Conservation (phyloP, 192 early-diverging fungal genomes). For the Oehlia diaphana region DNA sequence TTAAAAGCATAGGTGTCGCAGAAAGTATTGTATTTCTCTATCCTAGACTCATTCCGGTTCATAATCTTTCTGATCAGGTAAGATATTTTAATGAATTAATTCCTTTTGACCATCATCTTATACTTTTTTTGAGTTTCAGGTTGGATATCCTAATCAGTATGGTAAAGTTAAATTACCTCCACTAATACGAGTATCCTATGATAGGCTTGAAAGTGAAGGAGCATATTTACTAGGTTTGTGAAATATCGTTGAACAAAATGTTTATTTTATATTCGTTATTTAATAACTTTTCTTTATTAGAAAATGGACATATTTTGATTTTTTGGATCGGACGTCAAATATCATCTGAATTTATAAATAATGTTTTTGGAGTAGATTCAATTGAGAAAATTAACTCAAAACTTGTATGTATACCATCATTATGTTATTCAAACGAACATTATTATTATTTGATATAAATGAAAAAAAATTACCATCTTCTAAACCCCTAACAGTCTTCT, state of each 20-base stretch:
- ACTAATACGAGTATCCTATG: slow-evolving; percentile 70
- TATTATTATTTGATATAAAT: neutral
- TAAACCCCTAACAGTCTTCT: slow-evolving; percentile 38
- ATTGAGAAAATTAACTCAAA: slow-evolving; percentile 69
- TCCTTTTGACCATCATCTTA: neutral
- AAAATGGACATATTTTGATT: slow-evolving; percentile 75
- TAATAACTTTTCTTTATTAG: slow-evolving; percentile 38
- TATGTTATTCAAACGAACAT: neutral
- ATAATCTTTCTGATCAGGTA: slow-evolving; percentile 59
- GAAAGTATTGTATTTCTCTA: slow-evolving; percentile 83
- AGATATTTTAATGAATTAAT: neutral
- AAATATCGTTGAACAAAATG: neutral
- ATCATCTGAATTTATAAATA: slow-evolving; percentile 59
- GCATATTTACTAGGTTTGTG: slow-evolving; percentile 76
- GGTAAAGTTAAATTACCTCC: slow-evolving; percentile 68
- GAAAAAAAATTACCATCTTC: neutral
- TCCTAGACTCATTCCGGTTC: slow-evolving; percentile 74
- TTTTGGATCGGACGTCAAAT: slow-evolving; percentile 88
- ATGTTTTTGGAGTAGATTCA: slow-evolving; percentile 80
- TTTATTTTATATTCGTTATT: neutral
- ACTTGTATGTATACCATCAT: slow-evolving; percentile 51
- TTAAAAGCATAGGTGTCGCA: slow-evolving; percentile 74
- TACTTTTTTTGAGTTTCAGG: slow-evolving; percentile 13
- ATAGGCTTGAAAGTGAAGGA: slow-evolving; percentile 72
- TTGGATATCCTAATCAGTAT: slow-evolving; percentile 36